Percentiles rank a stretch among this genome's conserved stretches.
phyloP scores from a whole-genome alignment of 1,284 basidiomycete genomes.

The Acaromyces ingoldii region DNA sequence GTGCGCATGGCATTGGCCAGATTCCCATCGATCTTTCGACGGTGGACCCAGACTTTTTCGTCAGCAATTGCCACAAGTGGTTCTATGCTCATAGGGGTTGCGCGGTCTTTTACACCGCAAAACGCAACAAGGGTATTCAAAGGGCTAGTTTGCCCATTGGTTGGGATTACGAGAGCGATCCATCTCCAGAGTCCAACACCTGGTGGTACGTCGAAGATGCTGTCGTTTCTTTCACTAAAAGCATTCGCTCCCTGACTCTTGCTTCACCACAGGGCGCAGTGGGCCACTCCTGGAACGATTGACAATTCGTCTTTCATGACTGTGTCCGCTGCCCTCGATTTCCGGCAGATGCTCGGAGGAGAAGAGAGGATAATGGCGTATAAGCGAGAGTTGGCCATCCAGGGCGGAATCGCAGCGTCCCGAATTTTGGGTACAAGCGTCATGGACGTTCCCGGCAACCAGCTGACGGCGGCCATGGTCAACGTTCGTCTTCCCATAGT shows the following conservation, averaged over 20 bases:
- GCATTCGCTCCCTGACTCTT: conserved; percentile 13
- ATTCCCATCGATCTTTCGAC: conserved; percentile 42
- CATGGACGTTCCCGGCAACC: conserved; percentile 54
- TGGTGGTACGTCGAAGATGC: neutral
- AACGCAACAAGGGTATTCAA: conserved; percentile 71
- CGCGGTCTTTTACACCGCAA: conserved; percentile 72
- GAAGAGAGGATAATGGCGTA: conserved; percentile 73
- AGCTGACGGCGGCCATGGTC: conserved; percentile 25
- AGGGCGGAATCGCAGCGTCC: conserved; percentile 66
- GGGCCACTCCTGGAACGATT: conserved; percentile 23
- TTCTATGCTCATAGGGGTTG: conserved; percentile 67
- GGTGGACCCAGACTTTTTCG: conserved; percentile 48
- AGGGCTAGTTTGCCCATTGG: conserved; percentile 71
- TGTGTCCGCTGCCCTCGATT: conserved; percentile 62
- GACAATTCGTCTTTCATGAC: conserved; percentile 22
- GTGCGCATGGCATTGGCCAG: conserved; percentile 72
- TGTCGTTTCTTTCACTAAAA: conserved; percentile 6
- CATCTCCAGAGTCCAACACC: conserved; percentile 15
- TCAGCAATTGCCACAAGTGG: conserved; percentile 75
- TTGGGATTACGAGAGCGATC: conserved; percentile 57
- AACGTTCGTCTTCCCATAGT: conserved; percentile 19
- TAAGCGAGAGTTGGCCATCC: conserved; percentile 67
- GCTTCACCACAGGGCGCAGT: conserved; percentile 20
- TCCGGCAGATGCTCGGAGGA: conserved; percentile 74
- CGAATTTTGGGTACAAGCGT: conserved; percentile 64